phyloP scores from a whole-genome alignment of 1,284 basidiomycete genomes.

The Serendipita sp. region DNA sequence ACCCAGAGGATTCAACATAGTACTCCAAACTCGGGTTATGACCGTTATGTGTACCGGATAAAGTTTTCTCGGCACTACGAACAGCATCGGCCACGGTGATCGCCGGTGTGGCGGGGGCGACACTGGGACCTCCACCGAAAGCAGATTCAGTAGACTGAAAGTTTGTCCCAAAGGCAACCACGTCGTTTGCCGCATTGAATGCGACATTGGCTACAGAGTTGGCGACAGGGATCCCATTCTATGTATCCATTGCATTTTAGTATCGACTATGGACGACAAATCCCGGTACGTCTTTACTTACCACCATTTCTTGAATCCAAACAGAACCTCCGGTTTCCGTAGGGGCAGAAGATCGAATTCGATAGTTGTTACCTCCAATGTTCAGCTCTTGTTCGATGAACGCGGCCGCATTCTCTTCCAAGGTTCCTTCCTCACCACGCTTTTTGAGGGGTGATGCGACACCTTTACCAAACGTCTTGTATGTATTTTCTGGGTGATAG shows the following conservation, averaged over 20 bases:
- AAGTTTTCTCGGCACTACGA: constrained; percentile 24
- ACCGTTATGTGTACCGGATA: constrained; percentile 30
- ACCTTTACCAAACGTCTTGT: constrained; percentile 5
- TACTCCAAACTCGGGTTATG: constrained; percentile 32
- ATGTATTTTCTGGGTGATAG: constrained; percentile 7
- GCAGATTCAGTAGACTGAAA: constrained; percentile 39
- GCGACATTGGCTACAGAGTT: constrained; percentile 37
- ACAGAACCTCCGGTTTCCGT: constrained; percentile 23
- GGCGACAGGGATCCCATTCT: constrained; percentile 32
- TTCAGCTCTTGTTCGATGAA: constrained; percentile 25
- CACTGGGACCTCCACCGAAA: constrained; percentile 19
- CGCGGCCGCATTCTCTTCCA: constrained; percentile 23
- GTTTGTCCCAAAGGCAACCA: constrained; percentile 35
- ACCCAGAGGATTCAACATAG: constrained; percentile 31
- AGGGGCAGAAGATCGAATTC: constrained; percentile 24
- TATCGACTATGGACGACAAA: too few species aligned
- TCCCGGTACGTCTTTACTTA: constrained; percentile 16
- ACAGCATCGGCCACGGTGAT: constrained; percentile 27
- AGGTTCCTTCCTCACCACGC: constrained; percentile 17
- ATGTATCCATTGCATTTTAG: neutral
- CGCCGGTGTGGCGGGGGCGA: constrained; percentile 26
- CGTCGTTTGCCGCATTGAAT: constrained; percentile 25
- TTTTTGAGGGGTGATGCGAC: constrained; percentile 19
- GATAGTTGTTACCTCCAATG: constrained; percentile 19
- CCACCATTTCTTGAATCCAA: constrained; percentile 29